Evolutionary conservation across 2,329 filamentous ascomycete genomes (phyloP).

Genomic region (Nigrospora osmanthi): DNA sequence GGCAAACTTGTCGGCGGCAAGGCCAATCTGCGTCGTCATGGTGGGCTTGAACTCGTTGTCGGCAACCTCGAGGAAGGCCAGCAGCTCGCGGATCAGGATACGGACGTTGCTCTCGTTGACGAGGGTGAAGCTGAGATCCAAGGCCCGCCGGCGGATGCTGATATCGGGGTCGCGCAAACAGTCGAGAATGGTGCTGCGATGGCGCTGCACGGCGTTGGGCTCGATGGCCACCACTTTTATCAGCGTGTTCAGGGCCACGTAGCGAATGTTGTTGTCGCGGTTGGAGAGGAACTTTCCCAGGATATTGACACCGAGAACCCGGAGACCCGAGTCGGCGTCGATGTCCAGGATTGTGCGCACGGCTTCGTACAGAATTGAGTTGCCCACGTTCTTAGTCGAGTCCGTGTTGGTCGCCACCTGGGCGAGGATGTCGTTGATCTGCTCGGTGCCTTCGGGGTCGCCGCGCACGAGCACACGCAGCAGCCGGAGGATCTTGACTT

Average conservation of each 20-base stretch:
- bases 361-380: conserved; percentile 95
- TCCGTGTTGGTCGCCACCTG: conserved; percentile 98
- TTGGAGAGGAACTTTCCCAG: conserved; percentile 98
- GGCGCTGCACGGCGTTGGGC: conserved; percentile 92
- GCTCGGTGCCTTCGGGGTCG: conserved; percentile 81
- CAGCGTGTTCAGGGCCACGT: conserved; percentile 92
- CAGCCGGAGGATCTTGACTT: conserved; percentile 89
- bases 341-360: conserved; percentile 97
- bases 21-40: conserved; percentile 97
- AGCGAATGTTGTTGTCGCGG: conserved; percentile 97
- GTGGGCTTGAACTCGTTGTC: conserved; percentile 98
- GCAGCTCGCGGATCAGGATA: conserved; percentile 82
- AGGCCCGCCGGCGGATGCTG: conserved; percentile 88
- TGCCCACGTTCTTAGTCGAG: conserved; percentile 95
- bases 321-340: conserved; percentile 88
- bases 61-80: conserved; percentile 93
- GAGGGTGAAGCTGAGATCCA: conserved; percentile 94
- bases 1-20: conserved; percentile 90
- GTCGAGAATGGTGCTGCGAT: conserved; percentile 95
- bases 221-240: conserved; percentile 98
- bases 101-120: conserved; percentile 97
- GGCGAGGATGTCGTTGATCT: conserved; percentile 97
- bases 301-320: conserved; percentile 95
- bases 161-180: conserved; percentile 96
- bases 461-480: conserved; percentile 81